phyloP scores from a whole-genome alignment of 768 basidiomycete species.

The Leccinum rimulosum region DNA sequence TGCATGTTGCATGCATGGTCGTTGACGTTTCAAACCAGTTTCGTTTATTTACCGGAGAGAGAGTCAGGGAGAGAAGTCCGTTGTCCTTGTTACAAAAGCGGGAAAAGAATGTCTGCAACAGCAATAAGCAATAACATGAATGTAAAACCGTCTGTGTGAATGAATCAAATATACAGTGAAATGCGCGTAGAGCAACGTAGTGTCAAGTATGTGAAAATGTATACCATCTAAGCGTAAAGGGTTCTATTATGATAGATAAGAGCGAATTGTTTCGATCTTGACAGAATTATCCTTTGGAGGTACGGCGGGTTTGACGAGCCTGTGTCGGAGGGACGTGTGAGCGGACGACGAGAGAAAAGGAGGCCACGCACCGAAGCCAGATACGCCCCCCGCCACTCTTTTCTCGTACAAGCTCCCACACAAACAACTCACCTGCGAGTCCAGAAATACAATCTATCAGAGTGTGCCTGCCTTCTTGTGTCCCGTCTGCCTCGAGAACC shows the following conservation, averaged over 20 bases:
- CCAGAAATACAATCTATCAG: constrained; percentile 53
- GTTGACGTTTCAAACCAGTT: not conserved
- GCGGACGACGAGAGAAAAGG: not conserved
- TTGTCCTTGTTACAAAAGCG: constrained; percentile 3
- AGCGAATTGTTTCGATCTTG: constrained; percentile 21
- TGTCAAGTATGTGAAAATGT: constrained; percentile 9
- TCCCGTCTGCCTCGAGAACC: constrained; percentile 79
- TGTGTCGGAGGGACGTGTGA: constrained; percentile 2
- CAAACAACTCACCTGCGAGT: constrained; percentile 33
- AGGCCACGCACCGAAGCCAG: constrained; percentile 58
- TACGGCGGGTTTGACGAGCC: constrained; percentile 23
- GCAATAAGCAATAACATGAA: constrained; percentile 16
- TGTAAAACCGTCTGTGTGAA: not conserved
- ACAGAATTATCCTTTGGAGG: constrained; percentile 22
- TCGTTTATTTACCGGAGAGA: not conserved
- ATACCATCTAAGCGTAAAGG: constrained; percentile 17
- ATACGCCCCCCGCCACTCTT: constrained; percentile 56
- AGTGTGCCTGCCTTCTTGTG: constrained; percentile 56
- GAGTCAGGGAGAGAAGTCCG: not conserved
- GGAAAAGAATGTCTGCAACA: constrained; percentile 10
- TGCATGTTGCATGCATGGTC: not conserved
- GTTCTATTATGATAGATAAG: constrained; percentile 22
- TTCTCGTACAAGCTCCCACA: constrained; percentile 61
- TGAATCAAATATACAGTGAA: constrained; percentile 11
- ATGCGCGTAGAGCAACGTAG: constrained; percentile 10